Evolutionary conservation across 208 protist genomes (phyloP).

Genomic region (Trypanosoma scelopori): DNA sequence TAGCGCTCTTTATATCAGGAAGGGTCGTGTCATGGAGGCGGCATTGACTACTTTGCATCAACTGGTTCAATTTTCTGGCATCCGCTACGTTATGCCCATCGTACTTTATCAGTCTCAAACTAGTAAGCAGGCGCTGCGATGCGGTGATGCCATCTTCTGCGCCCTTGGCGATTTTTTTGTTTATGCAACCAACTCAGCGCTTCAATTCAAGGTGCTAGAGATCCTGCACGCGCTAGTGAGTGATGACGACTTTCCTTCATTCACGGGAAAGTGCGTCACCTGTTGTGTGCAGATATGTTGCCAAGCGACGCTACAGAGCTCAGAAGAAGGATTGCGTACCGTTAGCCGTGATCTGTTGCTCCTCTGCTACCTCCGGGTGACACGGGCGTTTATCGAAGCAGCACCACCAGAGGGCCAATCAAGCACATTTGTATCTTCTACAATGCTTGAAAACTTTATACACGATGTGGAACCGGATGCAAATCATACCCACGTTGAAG

Average conservation of each 20-base stretch:
- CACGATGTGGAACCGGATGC: constrained; percentile 65
- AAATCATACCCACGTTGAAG: constrained; percentile 42
- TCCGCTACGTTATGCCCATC: constrained; percentile 27
- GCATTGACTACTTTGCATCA: constrained; percentile 41
- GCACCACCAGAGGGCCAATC: constrained; percentile 1
- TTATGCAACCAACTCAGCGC: constrained; percentile 30
- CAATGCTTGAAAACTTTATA: constrained; percentile 57
- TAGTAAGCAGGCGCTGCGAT: constrained; percentile 15
- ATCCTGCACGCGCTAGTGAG: constrained; percentile 41
- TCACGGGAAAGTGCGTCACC: constrained; percentile 37
- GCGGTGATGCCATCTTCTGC: constrained; percentile 45
- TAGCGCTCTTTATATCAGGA: constrained; percentile 50
- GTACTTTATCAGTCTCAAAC: constrained; percentile 38
- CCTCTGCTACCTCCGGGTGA: constrained; percentile 33
- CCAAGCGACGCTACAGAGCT: constrained; percentile 32
- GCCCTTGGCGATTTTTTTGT: constrained; percentile 40
- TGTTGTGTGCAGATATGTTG: constrained; percentile 55
- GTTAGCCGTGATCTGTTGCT: constrained; percentile 32
- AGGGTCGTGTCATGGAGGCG: constrained; percentile 44
- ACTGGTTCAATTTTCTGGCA: constrained; percentile 34
- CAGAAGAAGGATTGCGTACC: constrained; percentile 36
- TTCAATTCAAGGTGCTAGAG: constrained; percentile 46
- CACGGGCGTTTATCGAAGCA: constrained; percentile 36
- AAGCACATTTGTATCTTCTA: constrained; percentile 49
- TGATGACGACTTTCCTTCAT: constrained; percentile 29